A percentile compares a stretch with the other conserved stretches of the same genome.
These are phyloP conservation scores for Polychaeton citri DNA, from an alignment of 2,329 filamentous ascomycete species.

Conservation along the genomic window DNA sequence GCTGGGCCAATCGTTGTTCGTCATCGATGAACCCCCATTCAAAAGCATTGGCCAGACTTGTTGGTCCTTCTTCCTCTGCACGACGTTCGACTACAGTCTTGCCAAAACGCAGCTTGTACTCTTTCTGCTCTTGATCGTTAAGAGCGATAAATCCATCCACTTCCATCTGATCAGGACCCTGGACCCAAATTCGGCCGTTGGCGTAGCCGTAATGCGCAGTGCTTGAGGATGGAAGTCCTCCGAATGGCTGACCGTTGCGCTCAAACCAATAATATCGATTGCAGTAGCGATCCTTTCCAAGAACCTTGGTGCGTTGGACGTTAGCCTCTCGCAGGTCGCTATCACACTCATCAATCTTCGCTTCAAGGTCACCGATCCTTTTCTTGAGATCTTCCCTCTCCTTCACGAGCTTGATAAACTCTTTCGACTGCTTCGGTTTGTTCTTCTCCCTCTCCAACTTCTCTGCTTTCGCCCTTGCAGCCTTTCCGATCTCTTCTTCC, in stretches of 20 bases:
- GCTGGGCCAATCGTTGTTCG: conserved; percentile 58
- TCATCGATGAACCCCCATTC: conserved; percentile 93
- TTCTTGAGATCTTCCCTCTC: conserved; percentile 82
- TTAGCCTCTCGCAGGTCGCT: conserved; percentile 89
- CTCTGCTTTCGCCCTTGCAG: conserved; percentile 43
- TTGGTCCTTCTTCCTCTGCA: conserved; percentile 68
- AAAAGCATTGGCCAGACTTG: conserved; percentile 58
- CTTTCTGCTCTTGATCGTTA: conserved; percentile 52
- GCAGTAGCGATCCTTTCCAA: conserved; percentile 94
- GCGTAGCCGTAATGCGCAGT: conserved; percentile 80
- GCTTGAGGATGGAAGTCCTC: conserved; percentile 73
- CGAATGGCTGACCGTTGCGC: conserved; percentile 94
- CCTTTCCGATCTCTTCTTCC: conserved; percentile 49
- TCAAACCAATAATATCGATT: conserved; percentile 99
- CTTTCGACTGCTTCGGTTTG: conserved; percentile 53
- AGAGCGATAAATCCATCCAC: conserved; percentile 76
- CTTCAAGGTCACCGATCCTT: conserved; percentile 66
- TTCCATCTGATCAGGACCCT: conserved; percentile 84
- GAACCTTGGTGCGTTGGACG: conserved; percentile 74
- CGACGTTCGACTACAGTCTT: conserved; percentile 81
- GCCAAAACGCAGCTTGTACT: conserved; percentile 64
- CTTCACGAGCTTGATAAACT: conserved; percentile 75
- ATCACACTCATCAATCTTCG: conserved; percentile 72
- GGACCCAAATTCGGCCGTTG: conserved; percentile 91
- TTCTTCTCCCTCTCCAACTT: conserved; percentile 40